Evolutionary conservation across 441 rosid genomes (phyloP).

Genomic region (Aleurites moluccanus): DNA sequence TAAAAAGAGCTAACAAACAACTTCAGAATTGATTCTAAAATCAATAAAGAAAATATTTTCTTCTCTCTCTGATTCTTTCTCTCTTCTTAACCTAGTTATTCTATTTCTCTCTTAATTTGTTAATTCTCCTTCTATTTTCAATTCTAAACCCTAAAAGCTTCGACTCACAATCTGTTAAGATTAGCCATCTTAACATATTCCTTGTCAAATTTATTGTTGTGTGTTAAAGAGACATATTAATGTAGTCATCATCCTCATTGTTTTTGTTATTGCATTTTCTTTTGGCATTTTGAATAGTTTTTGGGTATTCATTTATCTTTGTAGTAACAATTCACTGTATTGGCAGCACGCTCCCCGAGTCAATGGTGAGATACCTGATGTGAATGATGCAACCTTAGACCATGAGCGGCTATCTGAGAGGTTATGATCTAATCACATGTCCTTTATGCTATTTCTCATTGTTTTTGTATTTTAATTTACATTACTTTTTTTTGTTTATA

Average conservation of each 20-base stretch:
- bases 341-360: conserved; percentile 91
- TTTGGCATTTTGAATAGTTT: too few relatives aligned
- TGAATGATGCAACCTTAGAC: conserved; percentile 80
- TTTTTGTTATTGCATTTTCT: neutral
- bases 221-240: neutral
- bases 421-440: conserved; percentile 39
- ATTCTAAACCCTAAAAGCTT: too few relatives aligned
- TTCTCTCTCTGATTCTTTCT: too few relatives aligned
- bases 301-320: neutral
- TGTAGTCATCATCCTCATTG: neutral
- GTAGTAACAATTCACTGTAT: conserved; percentile 19
- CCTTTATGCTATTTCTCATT: conserved; percentile 2
- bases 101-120: too few relatives aligned
- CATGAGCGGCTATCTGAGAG: conserved; percentile 89
- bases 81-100: too few relatives aligned
- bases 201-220: neutral
- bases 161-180: too few relatives aligned
- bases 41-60: too few relatives aligned
- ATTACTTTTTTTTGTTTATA: neutral
- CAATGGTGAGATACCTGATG: conserved; percentile 76
- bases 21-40: too few relatives aligned
- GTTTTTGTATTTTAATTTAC: conserved; percentile 6
- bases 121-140: too few relatives aligned
- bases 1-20: too few relatives aligned
- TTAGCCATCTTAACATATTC: too few relatives aligned